phyloP scores from a whole-genome alignment of 164 flowering plant species.

The Stephania cephalantha region DNA sequence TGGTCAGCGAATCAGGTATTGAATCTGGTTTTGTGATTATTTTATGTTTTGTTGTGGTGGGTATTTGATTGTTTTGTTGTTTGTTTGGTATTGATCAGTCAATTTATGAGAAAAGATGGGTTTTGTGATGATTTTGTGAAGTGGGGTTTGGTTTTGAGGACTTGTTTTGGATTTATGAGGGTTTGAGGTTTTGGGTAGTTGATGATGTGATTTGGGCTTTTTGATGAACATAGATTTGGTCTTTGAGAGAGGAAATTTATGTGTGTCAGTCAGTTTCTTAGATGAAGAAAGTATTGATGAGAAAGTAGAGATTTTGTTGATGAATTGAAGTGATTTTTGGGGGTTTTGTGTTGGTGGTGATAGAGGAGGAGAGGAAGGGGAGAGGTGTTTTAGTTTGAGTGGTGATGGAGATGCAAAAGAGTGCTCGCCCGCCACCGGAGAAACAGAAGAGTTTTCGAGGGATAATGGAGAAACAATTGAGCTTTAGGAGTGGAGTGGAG shows the following conservation, averaged over 20 bases:
- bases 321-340: not conserved
- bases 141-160: not conserved
- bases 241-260: not conserved
- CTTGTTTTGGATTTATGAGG: not conserved
- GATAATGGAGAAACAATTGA: constrained; percentile 32
- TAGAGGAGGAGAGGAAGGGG: too few species aligned
- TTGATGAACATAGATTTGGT: not conserved
- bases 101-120: not conserved
- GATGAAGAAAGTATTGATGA: not conserved
- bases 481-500: constrained; percentile 37
- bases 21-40: not conserved
- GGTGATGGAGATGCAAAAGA: constrained; percentile 24
- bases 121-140: not conserved
- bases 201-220: too few species aligned
- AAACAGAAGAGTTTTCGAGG: constrained; percentile 28
- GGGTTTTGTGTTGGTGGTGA: not conserved
- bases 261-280: not conserved
- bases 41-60: not conserved
- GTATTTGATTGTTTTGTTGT: not conserved
- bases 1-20: not conserved
- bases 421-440: constrained; percentile 22
- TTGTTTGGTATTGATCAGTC: not conserved
- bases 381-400: not conserved
- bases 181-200: not conserved
- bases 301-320: not conserved